These are phyloP conservation scores for Aspergillus awamori DNA, from an alignment of 2,329 filamentous ascomycete genomes.

Conservation along the genomic window DNA sequence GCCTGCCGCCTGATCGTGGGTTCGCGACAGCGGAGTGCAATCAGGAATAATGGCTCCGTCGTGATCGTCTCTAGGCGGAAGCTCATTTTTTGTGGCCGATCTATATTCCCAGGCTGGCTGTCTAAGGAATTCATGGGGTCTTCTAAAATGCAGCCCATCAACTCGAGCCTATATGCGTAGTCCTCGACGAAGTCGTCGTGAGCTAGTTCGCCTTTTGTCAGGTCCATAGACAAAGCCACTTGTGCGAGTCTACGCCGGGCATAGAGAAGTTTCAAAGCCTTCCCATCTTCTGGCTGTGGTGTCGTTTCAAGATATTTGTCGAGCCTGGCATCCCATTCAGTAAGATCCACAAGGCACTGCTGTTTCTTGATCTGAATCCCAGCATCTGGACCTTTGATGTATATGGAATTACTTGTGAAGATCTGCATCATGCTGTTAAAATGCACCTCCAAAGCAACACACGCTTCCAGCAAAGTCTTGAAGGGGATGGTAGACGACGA, in stretches of 20 bases:
- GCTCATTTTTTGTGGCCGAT: not conserved
- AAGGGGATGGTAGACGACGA: not conserved
- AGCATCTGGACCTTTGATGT: not conserved
- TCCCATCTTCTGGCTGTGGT: not conserved
- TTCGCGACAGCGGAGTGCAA: constrained; percentile 4
- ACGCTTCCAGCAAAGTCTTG: not conserved
- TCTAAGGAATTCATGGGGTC: not conserved
- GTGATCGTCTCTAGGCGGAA: not conserved
- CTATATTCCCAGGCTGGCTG: not conserved
- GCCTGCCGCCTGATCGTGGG: constrained; percentile 3
- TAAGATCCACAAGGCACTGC: not conserved
- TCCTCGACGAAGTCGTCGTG: constrained; percentile 5
- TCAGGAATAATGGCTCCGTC: constrained; percentile 3
- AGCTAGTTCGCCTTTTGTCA: not conserved
- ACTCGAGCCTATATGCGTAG: not conserved
- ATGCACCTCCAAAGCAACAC: not conserved
- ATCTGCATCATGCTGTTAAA: constrained; percentile 1
- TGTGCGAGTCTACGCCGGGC: not conserved
- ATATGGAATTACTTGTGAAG: not conserved
- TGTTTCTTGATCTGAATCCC: not conserved
- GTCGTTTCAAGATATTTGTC: not conserved
- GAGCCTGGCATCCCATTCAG: not conserved
- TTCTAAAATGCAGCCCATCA: not conserved
- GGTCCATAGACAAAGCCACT: not conserved
- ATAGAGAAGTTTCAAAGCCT: not conserved